Evolutionary conservation across 345 rosid genomes (phyloP).

Genomic region (Ceriops decandra): DNA sequence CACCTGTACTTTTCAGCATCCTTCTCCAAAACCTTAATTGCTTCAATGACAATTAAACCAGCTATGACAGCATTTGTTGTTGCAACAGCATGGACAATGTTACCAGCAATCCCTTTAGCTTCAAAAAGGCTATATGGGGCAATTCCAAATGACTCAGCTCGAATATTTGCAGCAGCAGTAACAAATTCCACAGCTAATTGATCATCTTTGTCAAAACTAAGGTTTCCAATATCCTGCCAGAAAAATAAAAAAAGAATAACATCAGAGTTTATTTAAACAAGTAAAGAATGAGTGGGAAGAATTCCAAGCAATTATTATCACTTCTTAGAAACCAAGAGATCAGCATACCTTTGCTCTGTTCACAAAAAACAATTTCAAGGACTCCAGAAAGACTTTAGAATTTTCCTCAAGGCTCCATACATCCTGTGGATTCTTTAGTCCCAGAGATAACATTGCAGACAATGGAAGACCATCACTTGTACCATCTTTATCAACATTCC

Average conservation of each 20-base stretch:
- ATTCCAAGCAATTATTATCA: slow-evolving; percentile 3
- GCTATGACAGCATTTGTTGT: slow-evolving; percentile 95
- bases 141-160: slow-evolving; percentile 92
- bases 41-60: slow-evolving; percentile 95
- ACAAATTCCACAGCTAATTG: slow-evolving; percentile 97
- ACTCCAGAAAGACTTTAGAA: slow-evolving; percentile 78
- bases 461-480: slow-evolving; percentile 36
- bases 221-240: slow-evolving; percentile 80
- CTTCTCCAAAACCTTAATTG: slow-evolving; percentile 84
- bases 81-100: slow-evolving; percentile 97
- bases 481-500: slow-evolving; percentile 41
- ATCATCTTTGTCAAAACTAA: slow-evolving; percentile 96
- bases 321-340: slow-evolving; percentile 6
- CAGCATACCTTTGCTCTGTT: slow-evolving; percentile 71
- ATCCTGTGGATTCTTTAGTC: slow-evolving; percentile 97
- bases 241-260: slow-evolving; percentile 8
- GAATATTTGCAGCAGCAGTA: slow-evolving; percentile 96
- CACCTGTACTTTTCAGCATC: slow-evolving; percentile 69
- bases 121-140: slow-evolving; percentile 96
- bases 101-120: slow-evolving; percentile 99
- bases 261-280: not conserved
- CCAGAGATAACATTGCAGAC: slow-evolving; percentile 81
- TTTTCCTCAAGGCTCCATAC: slow-evolving; percentile 80
- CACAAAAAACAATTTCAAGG: slow-evolving; percentile 64
- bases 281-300: not conserved